These are phyloP conservation scores for Claviceps digitariae DNA, from an alignment of 2,329 filamentous ascomycete species.

Conservation along the genomic window DNA sequence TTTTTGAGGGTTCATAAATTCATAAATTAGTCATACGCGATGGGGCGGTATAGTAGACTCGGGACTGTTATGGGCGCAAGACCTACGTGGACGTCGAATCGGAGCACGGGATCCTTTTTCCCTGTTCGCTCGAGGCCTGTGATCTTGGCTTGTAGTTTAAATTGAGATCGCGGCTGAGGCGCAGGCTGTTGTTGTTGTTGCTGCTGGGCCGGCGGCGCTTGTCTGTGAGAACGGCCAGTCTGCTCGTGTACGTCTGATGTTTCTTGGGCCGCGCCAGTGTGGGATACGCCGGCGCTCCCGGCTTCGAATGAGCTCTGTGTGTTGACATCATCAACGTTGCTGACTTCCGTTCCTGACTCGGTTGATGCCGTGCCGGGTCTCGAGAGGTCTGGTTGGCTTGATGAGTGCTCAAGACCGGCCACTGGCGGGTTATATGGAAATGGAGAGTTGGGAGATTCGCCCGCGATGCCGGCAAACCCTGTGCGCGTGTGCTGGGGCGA, in stretches of 20 bases:
- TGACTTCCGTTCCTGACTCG: constrained; percentile 29
- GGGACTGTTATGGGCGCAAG: background rate
- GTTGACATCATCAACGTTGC: constrained; percentile 20
- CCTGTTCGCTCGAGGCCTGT: constrained; percentile 85
- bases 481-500: constrained; percentile 34
- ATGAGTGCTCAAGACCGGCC: constrained; percentile 26
- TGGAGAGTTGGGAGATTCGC: constrained; percentile 27
- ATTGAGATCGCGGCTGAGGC: constrained; percentile 48
- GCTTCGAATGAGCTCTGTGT: constrained; percentile 8
- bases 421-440: constrained; percentile 30
- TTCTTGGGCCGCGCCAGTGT: constrained; percentile 5
- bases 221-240: constrained; percentile 9
- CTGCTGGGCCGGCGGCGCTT: constrained; percentile 24
- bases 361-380: constrained; percentile 34
- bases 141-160: constrained; percentile 87
- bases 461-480: constrained; percentile 27
- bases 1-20: background rate
- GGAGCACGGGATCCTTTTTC: constrained; percentile 87
- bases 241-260: constrained; percentile 7
- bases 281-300: constrained; percentile 9
- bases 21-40: background rate
- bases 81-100: constrained; percentile 88
- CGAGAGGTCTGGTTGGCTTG: constrained; percentile 26
- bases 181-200: constrained; percentile 36
- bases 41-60: background rate